Base-by-base conservation (phyloP, 148 eudicot species). In the Rhododendron kiyosumense region DNA sequence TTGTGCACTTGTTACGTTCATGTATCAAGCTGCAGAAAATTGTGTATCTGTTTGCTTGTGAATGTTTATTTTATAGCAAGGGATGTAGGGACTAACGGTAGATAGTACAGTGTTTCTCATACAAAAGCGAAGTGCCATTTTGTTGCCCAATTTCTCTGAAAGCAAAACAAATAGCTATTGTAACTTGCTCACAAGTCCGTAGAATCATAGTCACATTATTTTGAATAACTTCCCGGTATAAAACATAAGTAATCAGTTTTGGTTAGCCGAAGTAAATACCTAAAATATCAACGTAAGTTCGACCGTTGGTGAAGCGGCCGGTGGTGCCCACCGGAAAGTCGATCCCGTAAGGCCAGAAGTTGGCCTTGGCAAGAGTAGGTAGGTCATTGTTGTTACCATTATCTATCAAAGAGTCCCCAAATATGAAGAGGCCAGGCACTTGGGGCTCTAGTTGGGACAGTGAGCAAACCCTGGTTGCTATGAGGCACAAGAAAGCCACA, bases 401-500 rank as follows among this genome's bases (percentile, higher is more conserved):
- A 38, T 95, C 98, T 24, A 95, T 94, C 45, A 95, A 87, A 0
- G 98, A 95, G 82, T 95, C 98, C 0, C 98, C 98, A 83, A 95
- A 95, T 22, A 95, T 93, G 84, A 87, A 94, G 59, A 95, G 87
- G 45, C 95, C 87, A 1, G 91, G 95, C 30, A 93, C 96, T 81
- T 89, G 90, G 1, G 87, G 87, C 65, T 69, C 83, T 26, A 69
- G 87, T 14, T 84, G 86, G 10, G 67, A 57, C 78, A 88, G 88
- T 48, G 92, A 79, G 46, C 78, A 86, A 30, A 34, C 85, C 78
- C 48, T 80, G 12, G 67, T 84, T 20, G 78, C 36, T 28, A 61
- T 41, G 17, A 85, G 61, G 57, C 51, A 78, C 69, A 83, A 83
- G 28, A 85, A 73, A 85, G 75, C 75, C 26, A 87, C 17, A 20